Evolutionary conservation across 495 filamentous ascomycete genomes (phyloP).

Genomic region (Penicillium longicatenatum): DNA sequence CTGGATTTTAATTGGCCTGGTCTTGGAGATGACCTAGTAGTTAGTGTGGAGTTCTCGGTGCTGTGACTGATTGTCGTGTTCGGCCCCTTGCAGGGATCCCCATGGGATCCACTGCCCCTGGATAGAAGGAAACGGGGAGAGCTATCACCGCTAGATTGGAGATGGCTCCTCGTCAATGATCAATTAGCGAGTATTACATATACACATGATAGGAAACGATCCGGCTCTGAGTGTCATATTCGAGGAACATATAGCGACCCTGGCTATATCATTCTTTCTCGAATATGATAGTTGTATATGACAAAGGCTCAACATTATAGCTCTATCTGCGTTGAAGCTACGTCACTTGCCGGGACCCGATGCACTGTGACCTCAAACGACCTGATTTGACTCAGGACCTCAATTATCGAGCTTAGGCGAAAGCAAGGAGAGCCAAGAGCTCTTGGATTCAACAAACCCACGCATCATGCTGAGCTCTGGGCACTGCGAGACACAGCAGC

Average conservation of each 20-base stretch:
- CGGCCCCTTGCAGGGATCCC: slow-evolving; percentile 2
- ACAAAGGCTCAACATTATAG: not conserved
- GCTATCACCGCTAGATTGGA: not conserved
- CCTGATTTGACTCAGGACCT: not conserved
- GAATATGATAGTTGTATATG: not conserved
- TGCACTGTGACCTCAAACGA: slow-evolving; percentile 14
- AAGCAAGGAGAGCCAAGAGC: slow-evolving; percentile 10
- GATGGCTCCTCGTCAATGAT: not conserved
- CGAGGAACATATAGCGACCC: no score
- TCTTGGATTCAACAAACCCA: not conserved
- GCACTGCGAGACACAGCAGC: not conserved
- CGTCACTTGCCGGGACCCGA: not conserved
- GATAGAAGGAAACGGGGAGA: not conserved
- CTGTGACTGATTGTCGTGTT: not conserved
- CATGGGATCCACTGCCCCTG: slow-evolving; percentile 2
- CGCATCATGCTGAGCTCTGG: not conserved
- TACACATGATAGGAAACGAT: no score
- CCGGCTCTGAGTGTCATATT: no score
- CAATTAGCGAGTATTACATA: no score
- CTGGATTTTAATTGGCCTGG: not conserved
- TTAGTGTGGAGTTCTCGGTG: not conserved
- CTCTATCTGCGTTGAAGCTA: not conserved
- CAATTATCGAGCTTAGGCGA: not conserved
- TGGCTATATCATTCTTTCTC: not conserved
- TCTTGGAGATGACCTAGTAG: not conserved